Evolutionary conservation across 2,329 filamentous ascomycete genomes (phyloP), one percentile per base, ranked within the genome.

Genomic region (Fusarium camptoceras): DNA sequence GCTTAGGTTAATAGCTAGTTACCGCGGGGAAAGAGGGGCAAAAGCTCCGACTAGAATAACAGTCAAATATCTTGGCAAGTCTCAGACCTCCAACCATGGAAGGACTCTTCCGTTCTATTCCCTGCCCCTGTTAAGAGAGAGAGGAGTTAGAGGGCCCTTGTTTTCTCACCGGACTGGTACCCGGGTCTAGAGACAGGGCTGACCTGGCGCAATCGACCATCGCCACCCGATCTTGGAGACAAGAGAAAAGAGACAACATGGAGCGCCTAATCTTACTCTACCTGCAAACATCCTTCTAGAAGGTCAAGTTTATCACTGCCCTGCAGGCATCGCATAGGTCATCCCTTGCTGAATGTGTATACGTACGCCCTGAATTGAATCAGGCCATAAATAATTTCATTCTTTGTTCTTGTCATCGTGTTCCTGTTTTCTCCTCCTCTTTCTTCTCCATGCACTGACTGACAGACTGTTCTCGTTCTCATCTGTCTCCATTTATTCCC

Each of bases 231-330:
- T 46, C 24, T 43, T 37, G 30, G 53, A 57, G 66, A 63, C 15
- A 71, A 68, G 68, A 71, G 68, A 69, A 58, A 71, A 71, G 68
- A 71, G 68, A 71, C 53, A 71, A 71, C 58, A 44, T 59, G 28
- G 14, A n/a, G 28, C 31, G 42, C 20, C 20, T 41, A 43, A 22
- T 50, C 28, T 37, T 37, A 37, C 34, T n/a, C 16, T 31, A 15
- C 18, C 34, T 37, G 34, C 34, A 37, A 37, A 37, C 16, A 37
- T 37, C 18, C 34, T 37, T 37, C 34, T 37, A 37, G 34, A 37
- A 37, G 34, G 18, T 18, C 10, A 37, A 37, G 34, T 10, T 18
- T 6, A 11, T 30, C 28, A 30, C 6, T 37, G 34, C 18, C 34
- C 9, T 37, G 34, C n/a, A 11, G n/a, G 34, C 34, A 37, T 30